Conservation (phyloP, 2,329 filamentous ascomycete genomes). For the Arachnopeziza araneosa region DNA sequence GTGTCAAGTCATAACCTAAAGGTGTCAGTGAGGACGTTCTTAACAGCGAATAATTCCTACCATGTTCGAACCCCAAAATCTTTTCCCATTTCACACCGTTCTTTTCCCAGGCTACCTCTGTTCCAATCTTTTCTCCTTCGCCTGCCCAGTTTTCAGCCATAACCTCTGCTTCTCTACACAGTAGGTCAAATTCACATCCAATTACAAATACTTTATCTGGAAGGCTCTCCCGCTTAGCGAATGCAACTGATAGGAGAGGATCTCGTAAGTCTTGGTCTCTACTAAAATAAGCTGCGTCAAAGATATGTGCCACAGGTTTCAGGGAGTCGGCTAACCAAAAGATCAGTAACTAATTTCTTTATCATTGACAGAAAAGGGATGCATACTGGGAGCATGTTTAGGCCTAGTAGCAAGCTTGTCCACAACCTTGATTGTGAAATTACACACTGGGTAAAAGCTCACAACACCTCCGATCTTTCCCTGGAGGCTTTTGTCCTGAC, state of each 20-base stretch:
- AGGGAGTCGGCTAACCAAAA: no score
- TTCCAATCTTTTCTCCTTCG: constrained; percentile 11
- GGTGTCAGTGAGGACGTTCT: no score
- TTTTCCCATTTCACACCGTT: constrained; percentile 25
- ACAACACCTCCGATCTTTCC: constrained; percentile 33
- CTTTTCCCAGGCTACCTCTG: constrained; percentile 13
- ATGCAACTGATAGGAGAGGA: no score
- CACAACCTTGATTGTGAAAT: not conserved
- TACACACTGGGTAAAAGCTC: constrained; percentile 25
- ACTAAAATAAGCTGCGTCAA: no score
- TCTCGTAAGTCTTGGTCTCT: no score
- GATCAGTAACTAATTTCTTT: no score
- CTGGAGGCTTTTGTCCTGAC: constrained; percentile 35
- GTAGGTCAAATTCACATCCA: constrained; percentile 25
- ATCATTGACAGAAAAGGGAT: no score
- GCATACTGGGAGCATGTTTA: no score
- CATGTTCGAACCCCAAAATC: constrained; percentile 16
- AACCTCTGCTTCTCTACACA: constrained; percentile 13
- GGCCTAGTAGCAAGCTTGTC: no score
- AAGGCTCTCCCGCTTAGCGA: no score
- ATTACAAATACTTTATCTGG: constrained; percentile 27
- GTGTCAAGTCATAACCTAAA: no score
- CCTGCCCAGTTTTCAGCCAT: constrained; percentile 19
- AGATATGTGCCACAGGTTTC: no score
- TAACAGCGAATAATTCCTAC: constrained; percentile 1